Evolutionary conservation across 2,329 filamentous ascomycete species (phyloP), one percentile per base, ranked within the genome.

Genomic region (Colletotrichum tanaceti): DNA sequence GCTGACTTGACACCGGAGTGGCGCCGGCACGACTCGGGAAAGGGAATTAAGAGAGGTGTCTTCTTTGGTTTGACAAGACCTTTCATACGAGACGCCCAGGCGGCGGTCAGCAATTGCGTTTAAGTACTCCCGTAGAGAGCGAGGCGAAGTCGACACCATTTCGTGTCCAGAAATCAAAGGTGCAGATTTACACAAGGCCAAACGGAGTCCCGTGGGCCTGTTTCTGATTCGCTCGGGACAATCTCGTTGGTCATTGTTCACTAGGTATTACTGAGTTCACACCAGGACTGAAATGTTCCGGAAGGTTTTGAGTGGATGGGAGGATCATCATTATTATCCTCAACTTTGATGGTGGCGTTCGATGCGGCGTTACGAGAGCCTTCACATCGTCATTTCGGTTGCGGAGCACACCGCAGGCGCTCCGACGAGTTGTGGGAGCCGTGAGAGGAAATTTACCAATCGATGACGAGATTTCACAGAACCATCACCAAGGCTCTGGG

Each of bases 401-500:
- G 46, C n/a, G 28, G 46, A 32, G 28, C 57, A 46, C 54, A 11
- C 24, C 35, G 18, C 22, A 50, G 44, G 24, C n/a, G 20, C 24
- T 47, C 24, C 5, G 9, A 41, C 3, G 16, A n/a, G 35, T 24
- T 58, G 32, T 24, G 28, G 28, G 14, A 22, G 16, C 43, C 35
- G 13, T 22, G 28, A 10, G 18, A 41, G 39, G 9, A n/a, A 28
- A 35, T 43, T 68, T 55, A 38, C 43, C 55, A 49, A 57, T 60
- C 20, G 55, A 65, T 43, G 14, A 16, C 24, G 28, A 50, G 28
- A 50, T n/a, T 24, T 58, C 7, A 41, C n/a, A 60, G 62, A 65
- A 60, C 62, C 65, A 55, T 55, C 20, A 39, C 55, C 65, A 52
- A 60, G 65, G 65, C 60, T 57, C 35, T 43, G 65, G 62, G 43